Evolutionary conservation across 164 flowering plant genomes (phyloP), one percentile per base, ranked within the genome.

Genomic region (Aristolochia contorta): DNA sequence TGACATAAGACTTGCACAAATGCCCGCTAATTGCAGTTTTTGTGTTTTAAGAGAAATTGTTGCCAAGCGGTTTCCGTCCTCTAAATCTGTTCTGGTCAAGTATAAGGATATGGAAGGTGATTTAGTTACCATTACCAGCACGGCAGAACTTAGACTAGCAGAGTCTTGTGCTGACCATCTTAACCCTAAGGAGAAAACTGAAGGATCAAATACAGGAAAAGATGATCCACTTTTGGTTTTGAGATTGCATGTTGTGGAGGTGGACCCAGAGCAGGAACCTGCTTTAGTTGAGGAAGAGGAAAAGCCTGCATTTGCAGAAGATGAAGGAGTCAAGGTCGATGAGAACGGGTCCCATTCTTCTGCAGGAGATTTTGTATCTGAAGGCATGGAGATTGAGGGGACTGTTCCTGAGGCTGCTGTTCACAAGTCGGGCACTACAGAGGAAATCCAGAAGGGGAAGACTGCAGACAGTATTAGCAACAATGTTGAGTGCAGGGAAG

Each of bases 201-300:
- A 77, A 79, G 70, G 86, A 76, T 70, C 85, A 23, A 90, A 74
- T 25, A 43, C 61, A 0, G 82, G 78, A 47, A 77, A 75, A 63
- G 30, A 66, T 49, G 53, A 81, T 10, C 48, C 78, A 0, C 0
- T 77, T 71, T 83, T 85, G 20, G 66, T 82, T 84, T 70, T 94
- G 68, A 84, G 89, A 72, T 72, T 94, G 79, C 87, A 86, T 73
- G 65, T 94, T 64, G 93, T 94, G 41, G 99, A 94, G 66, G 99
- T 94, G 66, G 74, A 77, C 68, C 87, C 97, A 19, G 97, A 94
- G 59, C 99, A 91, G 66, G 99, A 91, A 75, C 97, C 97, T 37
- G 74, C 80, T 56, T 19, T 90, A 56, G 55, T 76, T 67, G 98
- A 92, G 19, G 97, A 88, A 67, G 96, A 90, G 59, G 91, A 83